phyloP scores from a whole-genome alignment of 106 monocot species.

The Dioscorea alata region DNA sequence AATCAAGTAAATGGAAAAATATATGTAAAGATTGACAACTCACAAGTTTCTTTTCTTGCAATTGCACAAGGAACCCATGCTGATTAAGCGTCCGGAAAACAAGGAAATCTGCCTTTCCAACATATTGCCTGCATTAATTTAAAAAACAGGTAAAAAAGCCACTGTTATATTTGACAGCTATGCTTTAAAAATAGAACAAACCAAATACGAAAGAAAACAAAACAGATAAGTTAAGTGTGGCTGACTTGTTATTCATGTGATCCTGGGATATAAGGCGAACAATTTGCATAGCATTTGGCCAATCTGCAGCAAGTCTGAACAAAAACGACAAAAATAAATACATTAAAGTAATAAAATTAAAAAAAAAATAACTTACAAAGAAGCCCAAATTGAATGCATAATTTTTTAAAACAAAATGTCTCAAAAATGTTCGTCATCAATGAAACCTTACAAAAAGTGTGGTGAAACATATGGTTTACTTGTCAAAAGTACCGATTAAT shows the following conservation, averaged over 20 bases:
- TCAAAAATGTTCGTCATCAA: too few species aligned
- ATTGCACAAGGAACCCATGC: constrained; percentile 90
- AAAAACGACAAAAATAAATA: background rate
- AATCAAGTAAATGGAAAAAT: background rate
- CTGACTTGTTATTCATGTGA: constrained; percentile 96
- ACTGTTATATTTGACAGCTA: too few species aligned
- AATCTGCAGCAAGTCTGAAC: constrained; percentile 92
- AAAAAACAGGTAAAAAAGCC: background rate
- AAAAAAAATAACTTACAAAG: too few species aligned
- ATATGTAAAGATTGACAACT: constrained; percentile 13
- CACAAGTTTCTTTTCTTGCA: constrained; percentile 98
- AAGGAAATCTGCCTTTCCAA: constrained; percentile 88
- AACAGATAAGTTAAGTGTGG: background rate
- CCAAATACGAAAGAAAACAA: background rate
- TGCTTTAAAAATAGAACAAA: constrained; percentile 1
- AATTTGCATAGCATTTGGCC: constrained; percentile 94
- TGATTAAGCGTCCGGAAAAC: constrained; percentile 91
- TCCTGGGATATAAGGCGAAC: constrained; percentile 96
- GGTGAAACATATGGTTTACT: too few species aligned
- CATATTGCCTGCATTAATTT: constrained; percentile 61
- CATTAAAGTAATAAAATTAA: too few species aligned
- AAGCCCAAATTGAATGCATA: too few species aligned
- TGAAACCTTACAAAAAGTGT: too few species aligned
- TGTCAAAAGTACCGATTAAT: too few species aligned
- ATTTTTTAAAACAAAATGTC: too few species aligned